Conservation (phyloP, 2,329 filamentous ascomycete genomes). For the Trichoderma breve region DNA sequence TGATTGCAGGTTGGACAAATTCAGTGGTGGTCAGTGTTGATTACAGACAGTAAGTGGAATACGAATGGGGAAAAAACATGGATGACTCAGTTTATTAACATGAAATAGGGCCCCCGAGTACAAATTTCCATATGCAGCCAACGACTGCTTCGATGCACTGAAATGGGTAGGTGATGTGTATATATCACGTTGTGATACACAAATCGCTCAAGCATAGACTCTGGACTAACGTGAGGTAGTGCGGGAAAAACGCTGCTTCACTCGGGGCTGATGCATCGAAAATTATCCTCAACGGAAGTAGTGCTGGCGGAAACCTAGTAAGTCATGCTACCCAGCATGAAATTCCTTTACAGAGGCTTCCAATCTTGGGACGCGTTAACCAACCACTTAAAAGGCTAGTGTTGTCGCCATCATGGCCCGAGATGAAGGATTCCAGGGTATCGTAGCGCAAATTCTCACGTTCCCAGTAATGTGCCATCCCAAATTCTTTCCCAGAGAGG, state of each 20-base stretch:
- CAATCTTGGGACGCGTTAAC: background rate
- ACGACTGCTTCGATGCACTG: background rate
- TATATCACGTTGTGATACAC: background rate
- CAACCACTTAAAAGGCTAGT: background rate
- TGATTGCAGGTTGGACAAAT: background rate
- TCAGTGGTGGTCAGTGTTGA: background rate
- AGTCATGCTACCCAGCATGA: slow-evolving; percentile 3
- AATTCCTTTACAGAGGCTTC: background rate
- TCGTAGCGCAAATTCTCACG: background rate
- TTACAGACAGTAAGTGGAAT: background rate
- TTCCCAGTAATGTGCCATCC: background rate
- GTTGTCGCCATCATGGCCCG: background rate
- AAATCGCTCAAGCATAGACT: background rate
- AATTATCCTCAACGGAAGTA: slow-evolving; percentile 37
- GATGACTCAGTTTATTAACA: background rate
- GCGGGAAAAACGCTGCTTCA: background rate
- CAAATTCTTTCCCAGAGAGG: background rate
- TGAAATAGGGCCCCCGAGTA: background rate
- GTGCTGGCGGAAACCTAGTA: slow-evolving; percentile 38
- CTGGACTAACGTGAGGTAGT: background rate
- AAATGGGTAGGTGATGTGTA: background rate
- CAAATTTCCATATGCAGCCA: background rate
- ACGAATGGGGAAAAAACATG: background rate
- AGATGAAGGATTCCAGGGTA: background rate
- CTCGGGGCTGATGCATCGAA: slow-evolving; percentile 36